Conservation (phyloP, 306 rosid species). For the Oxytropis ochrocephala region DNA sequence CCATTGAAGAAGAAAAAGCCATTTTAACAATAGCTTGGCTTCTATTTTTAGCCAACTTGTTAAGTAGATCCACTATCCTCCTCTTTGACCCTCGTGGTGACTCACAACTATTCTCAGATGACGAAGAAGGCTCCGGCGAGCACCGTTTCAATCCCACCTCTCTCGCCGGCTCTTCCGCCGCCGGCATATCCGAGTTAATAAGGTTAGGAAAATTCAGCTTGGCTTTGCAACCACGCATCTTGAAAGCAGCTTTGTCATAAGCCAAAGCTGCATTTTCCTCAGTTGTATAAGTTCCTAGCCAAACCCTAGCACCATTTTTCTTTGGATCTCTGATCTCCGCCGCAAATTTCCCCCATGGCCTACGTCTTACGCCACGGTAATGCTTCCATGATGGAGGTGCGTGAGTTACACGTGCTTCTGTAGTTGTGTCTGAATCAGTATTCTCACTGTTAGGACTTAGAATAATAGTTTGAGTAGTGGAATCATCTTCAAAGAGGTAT, state of each 20-base stretch:
- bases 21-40: not conserved
- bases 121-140: not conserved
- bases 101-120: not conserved
- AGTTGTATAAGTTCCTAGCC: slow-evolving; percentile 62
- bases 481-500: slow-evolving; percentile 17
- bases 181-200: not conserved
- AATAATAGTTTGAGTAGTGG: not conserved
- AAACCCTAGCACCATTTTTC: slow-evolving; percentile 45
- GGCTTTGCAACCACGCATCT: slow-evolving; percentile 55
- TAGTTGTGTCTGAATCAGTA: not conserved
- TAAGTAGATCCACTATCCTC: slow-evolving; percentile 16
- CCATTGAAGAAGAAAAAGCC: not conserved
- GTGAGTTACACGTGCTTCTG: not conserved
- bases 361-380: slow-evolving; percentile 50
- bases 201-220: slow-evolving; percentile 59
- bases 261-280: slow-evolving; percentile 58
- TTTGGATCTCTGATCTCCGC: slow-evolving; percentile 43
- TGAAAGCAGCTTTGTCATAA: slow-evolving; percentile 62
- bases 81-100: slow-evolving; percentile 7
- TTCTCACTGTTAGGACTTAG: not conserved
- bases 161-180: not conserved
- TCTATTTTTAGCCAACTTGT: slow-evolving; percentile 16
- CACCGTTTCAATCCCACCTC: not conserved
- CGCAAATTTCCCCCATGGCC: slow-evolving; percentile 65
- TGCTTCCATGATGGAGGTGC: slow-evolving; percentile 23